These are phyloP conservation scores for Stemphylium vesicarium DNA, from an alignment of 2,329 filamentous ascomycete species.

Conservation along the genomic window DNA sequence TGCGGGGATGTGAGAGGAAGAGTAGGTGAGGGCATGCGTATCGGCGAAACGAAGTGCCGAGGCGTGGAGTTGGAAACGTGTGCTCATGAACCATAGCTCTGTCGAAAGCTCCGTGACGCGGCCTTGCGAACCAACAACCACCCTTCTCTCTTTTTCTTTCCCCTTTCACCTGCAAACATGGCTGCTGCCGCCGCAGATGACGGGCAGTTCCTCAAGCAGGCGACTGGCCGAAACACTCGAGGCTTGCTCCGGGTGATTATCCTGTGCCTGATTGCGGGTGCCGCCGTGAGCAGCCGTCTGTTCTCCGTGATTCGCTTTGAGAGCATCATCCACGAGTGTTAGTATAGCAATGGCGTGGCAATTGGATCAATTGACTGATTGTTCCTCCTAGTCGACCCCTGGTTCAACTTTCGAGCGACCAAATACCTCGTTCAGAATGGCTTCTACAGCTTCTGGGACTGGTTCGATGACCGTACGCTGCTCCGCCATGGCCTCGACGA, in stretches of 20 bases:
- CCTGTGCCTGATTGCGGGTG: constrained; percentile 86
- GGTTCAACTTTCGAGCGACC: constrained; percentile 99
- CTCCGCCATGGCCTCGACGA: constrained; percentile 13
- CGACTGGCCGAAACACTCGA: constrained; percentile 79
- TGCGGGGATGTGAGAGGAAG: background rate
- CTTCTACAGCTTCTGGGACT: constrained; percentile 99
- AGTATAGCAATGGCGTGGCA: constrained; percentile 52
- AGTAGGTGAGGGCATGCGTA: constrained; percentile 10
- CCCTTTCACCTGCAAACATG: constrained; percentile 41
- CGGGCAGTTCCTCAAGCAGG: constrained; percentile 72
- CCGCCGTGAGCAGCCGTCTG: constrained; percentile 88
- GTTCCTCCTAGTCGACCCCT: constrained; percentile 80
- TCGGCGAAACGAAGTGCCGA: constrained; percentile 33
- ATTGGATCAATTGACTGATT: constrained; percentile 35
- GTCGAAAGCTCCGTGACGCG: constrained; percentile 44
- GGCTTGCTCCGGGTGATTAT: constrained; percentile 88
- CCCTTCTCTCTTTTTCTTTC: constrained; percentile 20
- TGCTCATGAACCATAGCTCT: constrained; percentile 33
- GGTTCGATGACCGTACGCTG: constrained; percentile 91
- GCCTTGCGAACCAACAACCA: constrained; percentile 40
- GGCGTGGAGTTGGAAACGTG: constrained; percentile 35
- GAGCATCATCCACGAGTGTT: constrained; percentile 99
- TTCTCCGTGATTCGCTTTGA: constrained; percentile 99
- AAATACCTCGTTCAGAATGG: constrained; percentile 97
- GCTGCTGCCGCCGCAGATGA: constrained; percentile 43